Conservation (phyloP, 352 stramenopile genomes). For the Globisporangium perplexum region DNA sequence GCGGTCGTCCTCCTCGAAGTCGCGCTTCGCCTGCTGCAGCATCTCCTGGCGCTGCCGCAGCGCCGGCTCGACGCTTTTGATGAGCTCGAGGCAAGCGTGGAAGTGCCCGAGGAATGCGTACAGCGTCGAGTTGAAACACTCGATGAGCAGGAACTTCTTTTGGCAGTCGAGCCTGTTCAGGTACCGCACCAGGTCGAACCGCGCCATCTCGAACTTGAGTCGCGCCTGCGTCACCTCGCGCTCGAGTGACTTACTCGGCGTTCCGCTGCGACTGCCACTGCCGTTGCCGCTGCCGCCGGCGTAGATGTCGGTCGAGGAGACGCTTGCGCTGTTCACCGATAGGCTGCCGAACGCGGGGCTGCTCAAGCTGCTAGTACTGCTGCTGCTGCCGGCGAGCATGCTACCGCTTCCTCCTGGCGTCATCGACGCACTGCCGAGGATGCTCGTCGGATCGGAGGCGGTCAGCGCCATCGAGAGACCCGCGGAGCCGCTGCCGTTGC, state of each 20-base stretch:
- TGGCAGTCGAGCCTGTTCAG: conserved; percentile 78
- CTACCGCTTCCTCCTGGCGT: not conserved
- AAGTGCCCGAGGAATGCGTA: conserved; percentile 80
- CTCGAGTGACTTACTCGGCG: conserved; percentile 36
- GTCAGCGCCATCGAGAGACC: conserved; percentile 5
- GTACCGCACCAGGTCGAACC: conserved; percentile 81
- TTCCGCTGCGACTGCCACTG: not conserved
- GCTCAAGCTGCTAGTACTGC: conserved; percentile 1
- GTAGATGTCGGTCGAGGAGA: conserved; percentile 8
- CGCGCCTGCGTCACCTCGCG: conserved; percentile 56
- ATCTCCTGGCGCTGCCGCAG: conserved; percentile 64
- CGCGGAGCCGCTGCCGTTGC: conserved; percentile 4
- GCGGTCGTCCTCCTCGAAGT: conserved; percentile 66
- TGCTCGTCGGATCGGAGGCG: conserved; percentile 10
- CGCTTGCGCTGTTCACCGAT: conserved; percentile 2
- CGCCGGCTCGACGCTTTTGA: conserved; percentile 70
- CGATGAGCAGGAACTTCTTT: conserved; percentile 82
- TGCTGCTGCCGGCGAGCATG: not conserved
- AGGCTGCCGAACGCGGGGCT: conserved; percentile 10
- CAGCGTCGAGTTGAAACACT: conserved; percentile 81
- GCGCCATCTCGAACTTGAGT: conserved; percentile 72
- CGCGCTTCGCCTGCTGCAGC: conserved; percentile 52
- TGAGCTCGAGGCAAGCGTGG: conserved; percentile 71
- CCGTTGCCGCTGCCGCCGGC: not conserved
- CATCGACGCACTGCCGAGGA: conserved; percentile 10